Conservation (phyloP, 2,329 filamentous ascomycete genomes). For the Fusarium zealandicum region DNA sequence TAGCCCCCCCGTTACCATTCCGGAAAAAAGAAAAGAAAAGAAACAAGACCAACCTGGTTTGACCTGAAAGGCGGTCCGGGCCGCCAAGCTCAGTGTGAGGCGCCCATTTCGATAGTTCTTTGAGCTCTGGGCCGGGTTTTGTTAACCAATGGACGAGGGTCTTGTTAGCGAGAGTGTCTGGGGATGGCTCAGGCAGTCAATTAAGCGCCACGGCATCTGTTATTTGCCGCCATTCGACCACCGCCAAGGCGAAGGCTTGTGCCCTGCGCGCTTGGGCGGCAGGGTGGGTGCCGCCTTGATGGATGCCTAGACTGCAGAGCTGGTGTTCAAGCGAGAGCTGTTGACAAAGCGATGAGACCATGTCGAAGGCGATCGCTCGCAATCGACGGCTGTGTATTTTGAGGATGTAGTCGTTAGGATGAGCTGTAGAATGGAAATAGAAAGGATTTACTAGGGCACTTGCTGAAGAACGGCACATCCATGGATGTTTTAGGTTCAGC, state of each 20-base stretch:
- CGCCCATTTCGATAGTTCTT: neutral
- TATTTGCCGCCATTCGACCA: conserved; percentile 14
- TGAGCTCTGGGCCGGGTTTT: neutral
- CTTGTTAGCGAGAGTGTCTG: conserved; percentile 8
- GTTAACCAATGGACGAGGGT: conserved; percentile 25
- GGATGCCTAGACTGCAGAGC: neutral
- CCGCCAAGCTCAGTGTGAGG: conserved; percentile 3
- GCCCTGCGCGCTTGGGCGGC: conserved; percentile 4
- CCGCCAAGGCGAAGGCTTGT: conserved; percentile 10
- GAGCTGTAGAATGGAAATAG: neutral
- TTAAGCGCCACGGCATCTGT: conserved; percentile 32
- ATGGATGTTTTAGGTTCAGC: neutral
- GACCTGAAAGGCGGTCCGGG: conserved; percentile 1
- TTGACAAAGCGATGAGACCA: neutral
- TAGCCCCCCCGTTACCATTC: neutral
- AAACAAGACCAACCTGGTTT: neutral
- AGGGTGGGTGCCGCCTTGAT: no score
- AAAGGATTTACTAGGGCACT: neutral
- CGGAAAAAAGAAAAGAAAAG: neutral
- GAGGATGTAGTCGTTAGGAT: neutral
- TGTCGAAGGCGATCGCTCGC: neutral
- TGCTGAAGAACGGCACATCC: neutral
- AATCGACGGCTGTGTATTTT: neutral
- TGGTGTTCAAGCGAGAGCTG: neutral
- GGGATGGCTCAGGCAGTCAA: conserved; percentile 4